Percentiles rank a stretch among this genome's conserved stretches.
Conservation (phyloP, 495 filamentous ascomycete genomes). For the Neurospora sp. region DNA sequence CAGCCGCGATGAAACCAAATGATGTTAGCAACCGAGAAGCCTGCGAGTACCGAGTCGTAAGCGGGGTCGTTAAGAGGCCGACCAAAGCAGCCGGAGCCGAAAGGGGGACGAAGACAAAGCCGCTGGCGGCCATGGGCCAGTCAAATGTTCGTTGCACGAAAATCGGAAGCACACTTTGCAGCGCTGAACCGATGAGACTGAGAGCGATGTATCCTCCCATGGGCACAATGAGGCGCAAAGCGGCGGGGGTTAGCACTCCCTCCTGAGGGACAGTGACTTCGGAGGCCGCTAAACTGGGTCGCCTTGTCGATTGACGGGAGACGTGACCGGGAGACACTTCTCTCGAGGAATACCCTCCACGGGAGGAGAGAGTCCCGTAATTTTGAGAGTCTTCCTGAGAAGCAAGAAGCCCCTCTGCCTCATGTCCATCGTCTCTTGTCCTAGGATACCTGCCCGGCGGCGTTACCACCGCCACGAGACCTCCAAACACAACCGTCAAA, state of each 20-base stretch:
- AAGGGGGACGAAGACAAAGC: conserved; percentile 13
- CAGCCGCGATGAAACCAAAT: conserved; percentile 13
- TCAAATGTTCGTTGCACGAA: conserved; percentile 10
- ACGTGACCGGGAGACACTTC: neutral
- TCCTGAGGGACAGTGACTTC: neutral
- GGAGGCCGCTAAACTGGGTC: neutral
- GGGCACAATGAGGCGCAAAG: conserved; percentile 10
- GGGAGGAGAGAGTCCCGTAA: conserved; percentile 13
- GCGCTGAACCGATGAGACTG: conserved; percentile 11
- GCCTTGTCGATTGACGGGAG: neutral
- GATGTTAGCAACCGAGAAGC: conserved; percentile 11
- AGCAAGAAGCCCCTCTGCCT: neutral
- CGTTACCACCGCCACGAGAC: conserved; percentile 2
- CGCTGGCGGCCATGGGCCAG: conserved; percentile 11
- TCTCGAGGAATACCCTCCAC: neutral
- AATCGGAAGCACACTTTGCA: conserved; percentile 17
- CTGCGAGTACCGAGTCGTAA: conserved; percentile 8
- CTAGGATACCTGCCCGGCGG: neutral
- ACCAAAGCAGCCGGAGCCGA: conserved; percentile 14
- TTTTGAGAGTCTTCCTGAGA: neutral
- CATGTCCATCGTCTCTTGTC: neutral
- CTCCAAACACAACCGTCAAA: conserved; percentile 4
- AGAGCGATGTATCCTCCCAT: conserved; percentile 17
- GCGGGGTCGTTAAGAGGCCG: conserved; percentile 7
- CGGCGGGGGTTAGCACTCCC: neutral